Evolutionary conservation across 2,329 filamentous ascomycete genomes (phyloP), one percentile per base, ranked within the genome.

Genomic region (Ceratocystis diversiconidia): DNA sequence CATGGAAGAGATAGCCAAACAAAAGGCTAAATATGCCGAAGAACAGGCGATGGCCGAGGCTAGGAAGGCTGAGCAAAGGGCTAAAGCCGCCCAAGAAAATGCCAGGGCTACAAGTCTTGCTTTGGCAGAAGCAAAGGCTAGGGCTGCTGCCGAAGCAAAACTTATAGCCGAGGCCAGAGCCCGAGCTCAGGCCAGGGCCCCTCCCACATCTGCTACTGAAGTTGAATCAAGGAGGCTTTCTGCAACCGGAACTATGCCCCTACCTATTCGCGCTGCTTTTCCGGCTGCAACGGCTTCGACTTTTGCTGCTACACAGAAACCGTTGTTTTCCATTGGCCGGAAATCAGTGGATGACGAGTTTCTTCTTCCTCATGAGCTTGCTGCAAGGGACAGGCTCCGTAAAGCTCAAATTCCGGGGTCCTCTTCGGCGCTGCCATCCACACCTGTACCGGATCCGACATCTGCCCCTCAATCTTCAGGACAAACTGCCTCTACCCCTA

Each of bases 301-400:
- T n/a, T 15, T 25, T 50, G 17, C 32, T 32, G 30, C n/a, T n/a
- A 48, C 7, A 15, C 25, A 2, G 5, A 66, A 66, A 41, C 65
- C 61, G 6, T 15, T 52, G 19, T 66, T 66, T 36, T 48, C 48
- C 48, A 7, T 62, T 19, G 32, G 52, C 25, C 48, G 25, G 7
- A 41, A 57, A 44, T 25, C 36, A 50, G 1, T 7, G 17, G 60
- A 65, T 7, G 62, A 64, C 7, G 60, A 62, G 10, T 65, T 67
- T 19, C n/a, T 60, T 3, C 28, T 62, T 25, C 66, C 66, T 2
- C 60, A 63, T 12, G 60, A 63, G 22, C 41, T 43, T 10, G 5
- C 36, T 59, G 55, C 63, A 12, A 46, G 43, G 8, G 41, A 65
- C 6, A 60, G 43, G 32, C 28, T 59, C 15, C 52, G 52, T 8